phyloP scores from a whole-genome alignment of 176 grass and related monocot species.

The Bonia amplexicaulis region DNA sequence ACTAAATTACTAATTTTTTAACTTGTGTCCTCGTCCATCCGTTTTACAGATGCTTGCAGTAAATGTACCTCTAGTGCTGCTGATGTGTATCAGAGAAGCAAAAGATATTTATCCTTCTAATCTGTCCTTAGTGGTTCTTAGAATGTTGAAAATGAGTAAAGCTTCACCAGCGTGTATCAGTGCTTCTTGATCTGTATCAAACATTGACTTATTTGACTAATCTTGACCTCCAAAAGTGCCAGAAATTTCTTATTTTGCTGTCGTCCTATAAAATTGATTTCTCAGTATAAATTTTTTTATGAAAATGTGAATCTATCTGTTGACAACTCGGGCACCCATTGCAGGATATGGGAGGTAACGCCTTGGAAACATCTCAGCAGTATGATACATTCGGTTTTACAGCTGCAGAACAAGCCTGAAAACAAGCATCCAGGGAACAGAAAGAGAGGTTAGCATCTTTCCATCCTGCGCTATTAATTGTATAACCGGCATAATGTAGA shows the following conservation, averaged over 20 bases:
- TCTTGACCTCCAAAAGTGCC: neutral
- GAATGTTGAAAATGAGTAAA: neutral
- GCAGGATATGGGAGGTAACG: conserved; percentile 81
- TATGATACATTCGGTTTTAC: conserved; percentile 98
- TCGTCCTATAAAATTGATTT: conserved; percentile 15
- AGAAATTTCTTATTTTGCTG: neutral
- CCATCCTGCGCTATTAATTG: conserved; percentile 2
- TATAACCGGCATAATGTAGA: neutral
- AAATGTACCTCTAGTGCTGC: neutral
- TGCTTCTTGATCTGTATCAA: neutral
- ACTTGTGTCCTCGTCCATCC: neutral
- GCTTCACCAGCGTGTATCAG: neutral
- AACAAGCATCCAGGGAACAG: conserved; percentile 80
- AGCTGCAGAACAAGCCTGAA: conserved; percentile 73
- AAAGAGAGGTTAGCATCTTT: conserved; percentile 59
- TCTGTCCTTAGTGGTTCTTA: neutral
- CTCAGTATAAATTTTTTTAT: neutral
- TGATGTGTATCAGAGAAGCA: neutral
- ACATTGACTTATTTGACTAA: neutral
- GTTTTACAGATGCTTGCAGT: neutral
- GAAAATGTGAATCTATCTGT: neutral
- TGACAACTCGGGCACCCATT: neutral
- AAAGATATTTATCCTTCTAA: neutral
- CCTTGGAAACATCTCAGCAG: conserved; percentile 84
- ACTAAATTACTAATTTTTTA: neutral